These are phyloP conservation scores for Stachybotrys chlorohalonatus DNA, from an alignment of 2,329 filamentous ascomycete genomes.

Conservation along the genomic window DNA sequence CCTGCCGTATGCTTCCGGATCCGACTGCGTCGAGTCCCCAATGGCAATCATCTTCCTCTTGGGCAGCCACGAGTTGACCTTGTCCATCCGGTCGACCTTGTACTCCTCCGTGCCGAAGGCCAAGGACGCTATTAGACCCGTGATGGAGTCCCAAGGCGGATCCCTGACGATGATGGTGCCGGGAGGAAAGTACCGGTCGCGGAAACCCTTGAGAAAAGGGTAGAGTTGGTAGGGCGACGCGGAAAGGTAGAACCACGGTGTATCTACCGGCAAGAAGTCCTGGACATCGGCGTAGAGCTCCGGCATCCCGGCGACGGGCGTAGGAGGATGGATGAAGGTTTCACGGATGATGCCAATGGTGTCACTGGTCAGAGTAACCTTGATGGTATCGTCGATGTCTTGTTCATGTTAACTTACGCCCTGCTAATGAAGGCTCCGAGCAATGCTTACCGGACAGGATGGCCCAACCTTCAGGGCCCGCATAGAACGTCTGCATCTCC, in stretches of 20 bases:
- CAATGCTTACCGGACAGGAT: slow-evolving; percentile 57
- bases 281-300: slow-evolving; percentile 66
- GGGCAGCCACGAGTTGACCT: slow-evolving; percentile 73
- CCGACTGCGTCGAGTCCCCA: slow-evolving; percentile 84
- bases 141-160: slow-evolving; percentile 75
- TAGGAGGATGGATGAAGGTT: slow-evolving; percentile 72
- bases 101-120: slow-evolving; percentile 78
- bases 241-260: slow-evolving; percentile 87
- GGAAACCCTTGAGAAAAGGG: slow-evolving; percentile 71
- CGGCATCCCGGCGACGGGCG: slow-evolving; percentile 71
- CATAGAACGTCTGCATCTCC: slow-evolving; percentile 64
- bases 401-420: background rate
- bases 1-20: slow-evolving; percentile 83
- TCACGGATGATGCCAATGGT: slow-evolving; percentile 71
- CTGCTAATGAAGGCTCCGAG: background rate
- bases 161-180: slow-evolving; percentile 82
- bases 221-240: slow-evolving; percentile 94
- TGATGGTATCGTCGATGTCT: slow-evolving; percentile 96
- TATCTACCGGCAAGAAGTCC: slow-evolving; percentile 39
- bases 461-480: slow-evolving; percentile 70
- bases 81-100: slow-evolving; percentile 71
- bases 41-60: slow-evolving; percentile 71
- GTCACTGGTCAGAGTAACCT: slow-evolving; percentile 74
- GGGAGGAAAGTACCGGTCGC: slow-evolving; percentile 59
- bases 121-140: slow-evolving; percentile 68